These are phyloP conservation scores for Dactylis glomerata DNA, from an alignment of 176 grass and related monocot species.

Conservation along the genomic window DNA sequence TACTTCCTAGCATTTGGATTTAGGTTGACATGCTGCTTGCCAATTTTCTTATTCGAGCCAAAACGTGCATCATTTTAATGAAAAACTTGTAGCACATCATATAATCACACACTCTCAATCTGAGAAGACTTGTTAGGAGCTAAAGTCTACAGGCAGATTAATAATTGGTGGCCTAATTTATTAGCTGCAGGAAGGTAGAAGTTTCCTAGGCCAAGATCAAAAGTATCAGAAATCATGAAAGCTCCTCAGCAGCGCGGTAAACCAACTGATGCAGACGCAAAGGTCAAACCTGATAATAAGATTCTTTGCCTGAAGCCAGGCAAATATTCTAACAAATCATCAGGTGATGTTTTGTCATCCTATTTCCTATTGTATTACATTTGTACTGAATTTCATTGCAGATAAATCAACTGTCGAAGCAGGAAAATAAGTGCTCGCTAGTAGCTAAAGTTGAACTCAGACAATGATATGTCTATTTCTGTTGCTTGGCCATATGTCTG, in stretches of 20 bases:
- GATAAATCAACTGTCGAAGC: neutral
- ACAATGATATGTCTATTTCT: neutral
- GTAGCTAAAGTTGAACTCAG: neutral
- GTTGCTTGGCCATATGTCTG: neutral
- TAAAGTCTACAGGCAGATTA: neutral
- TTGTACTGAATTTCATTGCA: neutral
- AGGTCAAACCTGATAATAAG: conserved; percentile 43
- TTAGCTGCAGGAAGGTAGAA: conserved; percentile 12
- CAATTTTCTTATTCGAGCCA: neutral
- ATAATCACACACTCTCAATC: neutral
- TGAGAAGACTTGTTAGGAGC: neutral
- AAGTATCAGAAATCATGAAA: conserved; percentile 46
- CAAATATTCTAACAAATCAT: conserved; percentile 49
- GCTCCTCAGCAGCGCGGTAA: conserved; percentile 33
- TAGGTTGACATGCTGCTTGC: neutral
- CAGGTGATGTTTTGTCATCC: conserved; percentile 48
- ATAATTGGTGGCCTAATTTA: conserved; percentile 14
- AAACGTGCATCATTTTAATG: neutral
- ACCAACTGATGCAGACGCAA: conserved; percentile 40
- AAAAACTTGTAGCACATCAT: neutral
- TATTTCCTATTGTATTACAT: neutral
- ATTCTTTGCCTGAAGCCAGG: conserved; percentile 49
- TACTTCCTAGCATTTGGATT: neutral
- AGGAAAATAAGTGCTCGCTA: neutral
- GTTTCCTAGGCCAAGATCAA: neutral